Evolutionary conservation across 768 basidiomycete species (phyloP).

Genomic region (Xerocomellus amylosporus): DNA sequence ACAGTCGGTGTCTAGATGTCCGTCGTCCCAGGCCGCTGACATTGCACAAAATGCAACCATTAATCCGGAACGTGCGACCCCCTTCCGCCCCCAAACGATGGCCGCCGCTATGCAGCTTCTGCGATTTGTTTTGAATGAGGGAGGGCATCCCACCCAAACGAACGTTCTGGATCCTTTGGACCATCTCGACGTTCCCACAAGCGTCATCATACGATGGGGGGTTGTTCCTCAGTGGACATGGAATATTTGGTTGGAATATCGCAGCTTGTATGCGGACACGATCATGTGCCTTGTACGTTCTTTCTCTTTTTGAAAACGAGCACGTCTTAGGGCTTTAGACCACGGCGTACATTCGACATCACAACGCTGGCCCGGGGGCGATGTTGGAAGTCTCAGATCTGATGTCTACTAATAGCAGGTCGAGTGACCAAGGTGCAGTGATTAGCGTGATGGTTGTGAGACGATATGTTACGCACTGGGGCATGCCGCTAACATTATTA

Average conservation of each 20-base stretch:
- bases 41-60: constrained; percentile 2
- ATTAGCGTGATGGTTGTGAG: constrained; percentile 32
- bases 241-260: constrained; percentile 57
- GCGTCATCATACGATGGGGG: constrained; percentile 59
- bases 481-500: constrained; percentile 6
- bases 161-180: constrained; percentile 12
- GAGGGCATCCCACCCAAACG: constrained; percentile 9
- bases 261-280: constrained; percentile 46
- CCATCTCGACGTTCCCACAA: constrained; percentile 42
- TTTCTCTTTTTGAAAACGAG: neutral
- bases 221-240: constrained; percentile 61
- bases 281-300: constrained; percentile 48
- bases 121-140: constrained; percentile 36
- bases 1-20: neutral
- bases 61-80: neutral
- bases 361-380: constrained; percentile 10
- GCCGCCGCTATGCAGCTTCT: constrained; percentile 45
- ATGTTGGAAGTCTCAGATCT: constrained; percentile 3
- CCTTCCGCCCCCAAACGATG: constrained; percentile 48
- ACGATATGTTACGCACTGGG: neutral
- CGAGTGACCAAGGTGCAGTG: constrained; percentile 5
- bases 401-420: neutral
- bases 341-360: constrained; percentile 50
- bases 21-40: constrained; percentile 22
- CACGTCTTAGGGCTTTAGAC: constrained; percentile 38